These are phyloP conservation scores for Cladosporium sp. DNA, from an alignment of 2,329 filamentous ascomycete genomes.

Conservation along the genomic window DNA sequence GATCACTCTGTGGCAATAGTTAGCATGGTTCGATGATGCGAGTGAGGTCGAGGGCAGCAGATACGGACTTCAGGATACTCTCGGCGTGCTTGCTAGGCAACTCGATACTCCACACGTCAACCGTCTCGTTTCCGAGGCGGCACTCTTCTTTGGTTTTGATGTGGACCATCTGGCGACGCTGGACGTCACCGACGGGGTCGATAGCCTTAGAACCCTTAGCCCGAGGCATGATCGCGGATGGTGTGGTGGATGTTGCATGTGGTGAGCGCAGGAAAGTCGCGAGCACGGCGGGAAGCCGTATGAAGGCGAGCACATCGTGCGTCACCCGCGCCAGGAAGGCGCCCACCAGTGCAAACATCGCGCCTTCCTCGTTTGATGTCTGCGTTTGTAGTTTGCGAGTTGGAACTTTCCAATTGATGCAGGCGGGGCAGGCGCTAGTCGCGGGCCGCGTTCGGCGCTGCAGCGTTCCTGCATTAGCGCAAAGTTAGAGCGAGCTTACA, in stretches of 20 bases:
- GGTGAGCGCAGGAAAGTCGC: slow-evolving; percentile 12
- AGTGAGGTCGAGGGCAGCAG: neutral
- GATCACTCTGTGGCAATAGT: slow-evolving; percentile 37
- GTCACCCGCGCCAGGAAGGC: slow-evolving; percentile 14
- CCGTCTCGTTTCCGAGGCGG: slow-evolving; percentile 44
- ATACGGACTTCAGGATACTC: slow-evolving; percentile 64
- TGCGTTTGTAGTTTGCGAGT: neutral
- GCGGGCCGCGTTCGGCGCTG: neutral
- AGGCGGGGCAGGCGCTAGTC: neutral
- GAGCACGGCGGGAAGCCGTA: slow-evolving; percentile 12
- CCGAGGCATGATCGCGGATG: slow-evolving; percentile 16
- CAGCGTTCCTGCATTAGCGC: slow-evolving; percentile 10
- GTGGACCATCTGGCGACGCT: slow-evolving; percentile 32
- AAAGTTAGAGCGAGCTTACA: neutral
- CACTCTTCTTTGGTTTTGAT: slow-evolving; percentile 49
- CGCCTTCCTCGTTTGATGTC: slow-evolving; percentile 15
- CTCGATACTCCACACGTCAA: slow-evolving; percentile 66
- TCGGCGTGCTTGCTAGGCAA: slow-evolving; percentile 69
- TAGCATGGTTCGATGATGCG: slow-evolving; percentile 20
- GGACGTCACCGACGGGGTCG: slow-evolving; percentile 4
- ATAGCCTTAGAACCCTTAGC: slow-evolving; percentile 10
- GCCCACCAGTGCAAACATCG: slow-evolving; percentile 14
- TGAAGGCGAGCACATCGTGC: slow-evolving; percentile 12
- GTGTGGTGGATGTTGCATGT: slow-evolving; percentile 18
- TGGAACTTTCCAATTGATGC: neutral